phyloP scores from a whole-genome alignment of 768 basidiomycete species.

The Fomitopsis pulvina region DNA sequence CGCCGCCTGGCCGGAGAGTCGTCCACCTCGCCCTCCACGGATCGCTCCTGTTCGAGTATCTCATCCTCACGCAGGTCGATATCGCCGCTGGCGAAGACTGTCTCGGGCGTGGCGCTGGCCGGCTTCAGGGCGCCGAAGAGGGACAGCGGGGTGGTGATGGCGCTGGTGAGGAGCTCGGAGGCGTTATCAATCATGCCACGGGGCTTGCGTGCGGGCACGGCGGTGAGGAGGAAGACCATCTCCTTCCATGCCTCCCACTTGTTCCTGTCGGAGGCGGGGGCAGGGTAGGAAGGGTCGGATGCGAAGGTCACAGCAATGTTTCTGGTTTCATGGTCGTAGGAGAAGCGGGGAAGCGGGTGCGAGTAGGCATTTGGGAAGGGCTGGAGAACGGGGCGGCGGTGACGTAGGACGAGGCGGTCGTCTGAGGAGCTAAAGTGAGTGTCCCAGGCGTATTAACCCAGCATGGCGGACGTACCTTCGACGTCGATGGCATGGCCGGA shows the following conservation, averaged over 20 bases:
- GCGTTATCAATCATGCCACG: slow-evolving; percentile 68
- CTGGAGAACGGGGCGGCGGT: slow-evolving; percentile 65
- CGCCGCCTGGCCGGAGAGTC: slow-evolving; percentile 56
- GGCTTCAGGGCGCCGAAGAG: slow-evolving; percentile 34
- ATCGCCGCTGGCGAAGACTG: slow-evolving; percentile 51
- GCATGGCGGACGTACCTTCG: slow-evolving; percentile 41
- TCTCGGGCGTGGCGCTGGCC: slow-evolving; percentile 44
- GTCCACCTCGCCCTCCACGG: slow-evolving; percentile 74
- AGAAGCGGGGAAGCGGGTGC: slow-evolving; percentile 70
- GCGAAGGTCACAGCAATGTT: slow-evolving; percentile 57
- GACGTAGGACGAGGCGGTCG: slow-evolving; percentile 64
- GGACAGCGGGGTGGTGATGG: slow-evolving; percentile 52
- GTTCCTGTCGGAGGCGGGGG: slow-evolving; percentile 13
- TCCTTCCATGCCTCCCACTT: slow-evolving; percentile 37
- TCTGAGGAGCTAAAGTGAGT: slow-evolving; percentile 30
- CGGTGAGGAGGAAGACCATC: slow-evolving; percentile 55
- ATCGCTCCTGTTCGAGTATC: slow-evolving; percentile 69
- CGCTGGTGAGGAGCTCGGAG: slow-evolving; percentile 54
- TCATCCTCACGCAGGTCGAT: slow-evolving; percentile 77
- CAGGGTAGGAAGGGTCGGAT: slow-evolving; percentile 58
- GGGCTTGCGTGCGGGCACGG: slow-evolving; percentile 63
- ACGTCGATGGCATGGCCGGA: slow-evolving; percentile 81
- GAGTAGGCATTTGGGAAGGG: slow-evolving; percentile 77
- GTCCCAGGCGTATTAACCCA: neutral
- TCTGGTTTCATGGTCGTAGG: slow-evolving; percentile 44